phyloP scores from a whole-genome alignment of 257 asterid genomes.

The Orobanche coerulescens region DNA sequence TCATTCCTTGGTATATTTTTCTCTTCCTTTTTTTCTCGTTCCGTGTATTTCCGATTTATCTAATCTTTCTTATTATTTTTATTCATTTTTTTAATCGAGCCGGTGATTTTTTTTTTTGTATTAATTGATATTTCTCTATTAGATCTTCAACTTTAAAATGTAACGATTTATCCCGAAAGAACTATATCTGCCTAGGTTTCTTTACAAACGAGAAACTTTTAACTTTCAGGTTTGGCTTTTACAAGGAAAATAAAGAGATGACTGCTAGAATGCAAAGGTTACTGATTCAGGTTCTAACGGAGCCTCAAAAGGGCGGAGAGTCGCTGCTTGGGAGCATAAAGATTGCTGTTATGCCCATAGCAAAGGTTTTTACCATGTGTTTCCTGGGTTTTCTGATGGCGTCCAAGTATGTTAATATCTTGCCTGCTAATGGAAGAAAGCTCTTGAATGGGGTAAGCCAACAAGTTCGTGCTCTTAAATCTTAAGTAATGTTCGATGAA shows the following conservation, averaged over 20 bases:
- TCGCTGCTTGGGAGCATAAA: conserved; percentile 64
- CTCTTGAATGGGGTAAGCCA: conserved; percentile 85
- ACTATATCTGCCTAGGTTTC: too few species aligned
- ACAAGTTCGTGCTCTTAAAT: background rate
- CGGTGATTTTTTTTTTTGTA: too few species aligned
- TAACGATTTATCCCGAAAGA: too few species aligned
- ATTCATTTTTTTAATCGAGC: too few species aligned
- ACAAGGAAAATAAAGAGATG: conserved; percentile 3
- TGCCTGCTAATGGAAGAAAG: conserved; percentile 87
- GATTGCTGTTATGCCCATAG: conserved; percentile 92
- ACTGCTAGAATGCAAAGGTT: conserved; percentile 62
- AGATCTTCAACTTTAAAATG: too few species aligned
- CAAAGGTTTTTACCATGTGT: conserved; percentile 90
- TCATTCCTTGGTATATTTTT: too few species aligned
- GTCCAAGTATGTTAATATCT: conserved; percentile 75
- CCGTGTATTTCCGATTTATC: too few species aligned
- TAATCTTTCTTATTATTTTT: too few species aligned
- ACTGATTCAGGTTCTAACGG: conserved; percentile 50
- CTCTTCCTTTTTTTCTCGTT: too few species aligned
- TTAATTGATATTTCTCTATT: too few species aligned
- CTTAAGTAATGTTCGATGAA: background rate
- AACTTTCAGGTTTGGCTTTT: too few species aligned
- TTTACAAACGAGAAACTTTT: too few species aligned
- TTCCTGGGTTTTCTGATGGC: conserved; percentile 91
- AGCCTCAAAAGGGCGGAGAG: conserved; percentile 72